Percentiles rank a stretch among this genome's conserved stretches.
Evolutionary conservation across 768 basidiomycete genomes (phyloP).

Genomic region (Kwoniella pini): DNA sequence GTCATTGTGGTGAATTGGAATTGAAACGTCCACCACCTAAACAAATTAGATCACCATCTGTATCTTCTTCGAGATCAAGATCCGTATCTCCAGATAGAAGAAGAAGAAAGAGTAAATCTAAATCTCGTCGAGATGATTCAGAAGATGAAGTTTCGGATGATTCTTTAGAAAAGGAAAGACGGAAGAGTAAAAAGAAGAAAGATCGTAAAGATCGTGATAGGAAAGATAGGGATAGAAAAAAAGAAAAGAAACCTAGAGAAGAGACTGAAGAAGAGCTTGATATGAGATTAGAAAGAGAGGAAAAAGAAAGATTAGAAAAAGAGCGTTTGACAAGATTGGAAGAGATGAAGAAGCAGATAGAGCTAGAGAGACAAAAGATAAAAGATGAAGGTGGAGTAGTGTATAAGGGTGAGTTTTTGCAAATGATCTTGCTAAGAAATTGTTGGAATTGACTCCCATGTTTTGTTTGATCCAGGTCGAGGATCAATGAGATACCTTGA

Average conservation of each 20-base stretch:
- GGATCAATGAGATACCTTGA: slow-evolving; percentile 53
- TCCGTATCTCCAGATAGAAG: slow-evolving; percentile 27
- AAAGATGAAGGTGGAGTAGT: slow-evolving; percentile 44
- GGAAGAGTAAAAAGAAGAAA: slow-evolving; percentile 32
- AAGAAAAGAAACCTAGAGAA: slow-evolving; percentile 25
- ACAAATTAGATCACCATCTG: slow-evolving; percentile 13
- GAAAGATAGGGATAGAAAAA: slow-evolving; percentile 50
- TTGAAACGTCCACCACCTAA: slow-evolving; percentile 58
- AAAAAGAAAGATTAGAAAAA: slow-evolving; percentile 46
- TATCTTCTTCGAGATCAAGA: slow-evolving; percentile 18
- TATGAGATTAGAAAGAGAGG: slow-evolving; percentile 51
- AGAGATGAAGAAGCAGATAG: slow-evolving; percentile 35
- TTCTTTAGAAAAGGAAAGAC: slow-evolving; percentile 56
- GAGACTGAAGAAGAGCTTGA: slow-evolving; percentile 53
- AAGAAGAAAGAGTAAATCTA: slow-evolving; percentile 19
- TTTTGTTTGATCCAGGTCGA: slow-evolving; percentile 34
- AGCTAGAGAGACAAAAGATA: slow-evolving; percentile 31
- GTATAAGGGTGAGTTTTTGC: slow-evolving; percentile 46
- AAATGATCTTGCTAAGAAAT: no score
- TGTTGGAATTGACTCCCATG: not conserved
- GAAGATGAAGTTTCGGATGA: slow-evolving; percentile 15
- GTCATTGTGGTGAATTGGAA: slow-evolving; percentile 82
- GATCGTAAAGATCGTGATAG: slow-evolving; percentile 57
- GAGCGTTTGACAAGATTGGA: slow-evolving; percentile 34
- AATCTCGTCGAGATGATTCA: slow-evolving; percentile 6